Percentiles rank a stretch among this genome's conserved stretches.
These are phyloP conservation scores for Thelonectria rubi DNA, from an alignment of 2,329 filamentous ascomycete species.

Conservation along the genomic window DNA sequence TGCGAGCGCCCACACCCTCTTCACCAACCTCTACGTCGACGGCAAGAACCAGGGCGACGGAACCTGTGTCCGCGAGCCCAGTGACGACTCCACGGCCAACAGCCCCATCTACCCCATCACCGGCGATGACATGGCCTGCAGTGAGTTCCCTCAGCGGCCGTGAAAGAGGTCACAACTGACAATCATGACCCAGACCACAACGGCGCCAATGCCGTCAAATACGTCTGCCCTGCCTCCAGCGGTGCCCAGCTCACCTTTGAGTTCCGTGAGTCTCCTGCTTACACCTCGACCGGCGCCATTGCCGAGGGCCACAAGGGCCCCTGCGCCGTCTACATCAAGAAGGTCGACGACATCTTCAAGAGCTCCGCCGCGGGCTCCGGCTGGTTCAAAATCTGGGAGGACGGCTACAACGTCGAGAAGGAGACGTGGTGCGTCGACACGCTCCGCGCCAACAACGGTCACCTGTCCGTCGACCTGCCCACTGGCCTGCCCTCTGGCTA, in stretches of 20 bases:
- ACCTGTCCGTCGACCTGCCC: conserved; percentile 70
- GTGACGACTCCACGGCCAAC: conserved; percentile 60
- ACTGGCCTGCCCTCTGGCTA: conserved; percentile 68
- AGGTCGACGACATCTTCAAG: conserved; percentile 64
- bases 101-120: conserved; percentile 65
- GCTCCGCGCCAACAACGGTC: conserved; percentile 70
- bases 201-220: conserved; percentile 56
- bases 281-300: conserved; percentile 62
- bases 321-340: conserved; percentile 79
- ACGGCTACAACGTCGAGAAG: conserved; percentile 67
- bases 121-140: conserved; percentile 75
- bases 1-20: conserved; percentile 66
- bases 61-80: conserved; percentile 75
- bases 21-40: conserved; percentile 71
- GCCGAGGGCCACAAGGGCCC: conserved; percentile 72
- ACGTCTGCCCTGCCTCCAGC: conserved; percentile 58
- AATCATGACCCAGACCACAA: conserved; percentile 50
- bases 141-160: conserved; percentile 52
- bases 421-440: conserved; percentile 76
- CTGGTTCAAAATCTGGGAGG: conserved; percentile 83
- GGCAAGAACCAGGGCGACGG: conserved; percentile 73
- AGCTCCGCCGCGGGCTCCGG: conserved; percentile 67
- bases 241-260: conserved; percentile 71
- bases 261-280: conserved; percentile 70
- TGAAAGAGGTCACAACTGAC: background rate